Percentiles rank a stretch among this genome's conserved stretches.
Evolutionary conservation across 1,284 basidiomycete species (phyloP).

Genomic region (Rhodotorula sp.): DNA sequence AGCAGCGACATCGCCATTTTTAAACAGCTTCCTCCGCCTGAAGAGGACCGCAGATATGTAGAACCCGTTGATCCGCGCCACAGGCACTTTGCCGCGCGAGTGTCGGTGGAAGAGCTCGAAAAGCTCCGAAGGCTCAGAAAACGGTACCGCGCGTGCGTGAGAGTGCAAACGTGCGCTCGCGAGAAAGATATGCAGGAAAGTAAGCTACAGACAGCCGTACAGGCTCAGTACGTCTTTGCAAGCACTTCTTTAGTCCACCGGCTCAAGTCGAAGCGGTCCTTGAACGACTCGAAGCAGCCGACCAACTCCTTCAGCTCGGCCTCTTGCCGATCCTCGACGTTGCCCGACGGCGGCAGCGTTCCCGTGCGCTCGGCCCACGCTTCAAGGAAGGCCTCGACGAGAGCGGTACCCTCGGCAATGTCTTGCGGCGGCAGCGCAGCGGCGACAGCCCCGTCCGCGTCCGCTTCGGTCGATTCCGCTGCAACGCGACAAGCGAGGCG

Average conservation of each 20-base stretch:
- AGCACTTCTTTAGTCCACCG: conserved; percentile 70
- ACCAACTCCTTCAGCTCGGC: conserved; percentile 67
- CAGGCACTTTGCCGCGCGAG: too few species aligned
- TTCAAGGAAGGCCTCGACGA: conserved; percentile 75
- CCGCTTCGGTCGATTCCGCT: background rate
- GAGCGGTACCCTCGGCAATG: conserved; percentile 63
- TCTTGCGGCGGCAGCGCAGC: conserved; percentile 21
- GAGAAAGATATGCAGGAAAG: background rate
- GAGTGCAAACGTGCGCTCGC: background rate
- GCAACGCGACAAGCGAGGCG: background rate
- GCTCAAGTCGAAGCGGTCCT: conserved; percentile 67
- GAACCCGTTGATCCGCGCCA: too few species aligned
- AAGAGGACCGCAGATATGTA: too few species aligned
- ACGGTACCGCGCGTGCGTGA: background rate
- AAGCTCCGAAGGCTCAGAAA: too few species aligned
- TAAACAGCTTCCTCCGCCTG: too few species aligned
- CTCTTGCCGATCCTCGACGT: conserved; percentile 13
- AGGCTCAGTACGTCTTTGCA: conserved; percentile 45
- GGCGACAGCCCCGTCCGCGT: too few species aligned
- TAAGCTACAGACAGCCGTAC: background rate
- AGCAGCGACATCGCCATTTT: too few species aligned
- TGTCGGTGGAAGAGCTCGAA: too few species aligned
- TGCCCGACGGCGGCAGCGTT: conserved; percentile 12
- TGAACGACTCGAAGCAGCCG: conserved; percentile 65
- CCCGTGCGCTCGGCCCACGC: conserved; percentile 60